Conservation (phyloP, 805 yeast genomes). For the Gaillardinia entomophila region DNA sequence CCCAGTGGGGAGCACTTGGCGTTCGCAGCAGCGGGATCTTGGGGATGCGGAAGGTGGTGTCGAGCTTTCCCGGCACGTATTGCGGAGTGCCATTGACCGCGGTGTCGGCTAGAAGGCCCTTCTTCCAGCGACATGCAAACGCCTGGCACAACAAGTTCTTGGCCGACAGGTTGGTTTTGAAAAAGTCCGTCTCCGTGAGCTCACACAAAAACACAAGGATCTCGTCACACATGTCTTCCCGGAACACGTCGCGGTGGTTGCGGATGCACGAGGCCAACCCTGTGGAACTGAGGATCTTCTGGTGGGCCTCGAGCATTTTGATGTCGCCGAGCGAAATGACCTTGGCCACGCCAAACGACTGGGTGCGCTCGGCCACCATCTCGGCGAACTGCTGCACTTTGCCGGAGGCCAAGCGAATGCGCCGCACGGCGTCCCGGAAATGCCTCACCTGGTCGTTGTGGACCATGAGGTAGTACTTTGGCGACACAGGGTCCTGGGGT, state of each 20-base stretch:
- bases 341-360: conserved; percentile 61
- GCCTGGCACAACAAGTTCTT: conserved; percentile 52
- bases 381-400: conserved; percentile 60
- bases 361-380: conserved; percentile 65
- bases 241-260: conserved; percentile 60
- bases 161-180: conserved; percentile 41
- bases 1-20: conserved; percentile 29
- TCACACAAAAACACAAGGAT: conserved; percentile 62
- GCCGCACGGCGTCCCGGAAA: conserved; percentile 63
- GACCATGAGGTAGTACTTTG: conserved; percentile 49
- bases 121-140: conserved; percentile 56
- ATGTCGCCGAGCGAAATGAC: conserved; percentile 56
- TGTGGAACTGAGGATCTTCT: conserved; percentile 51
- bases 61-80: conserved; percentile 28
- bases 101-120: conserved; percentile 34
- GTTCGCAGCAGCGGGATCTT: conserved; percentile 18
- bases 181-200: conserved; percentile 48
- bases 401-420: conserved; percentile 58
- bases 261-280: conserved; percentile 65
- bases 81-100: conserved; percentile 2
- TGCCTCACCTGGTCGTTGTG: conserved; percentile 82
- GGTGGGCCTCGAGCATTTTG: conserved; percentile 45
- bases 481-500: conserved; percentile 34
- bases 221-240: conserved; percentile 78
- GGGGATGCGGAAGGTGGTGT: conserved; percentile 31